phyloP scores from a whole-genome alignment of 164 flowering plant species.

The Liriodendron chinense region DNA sequence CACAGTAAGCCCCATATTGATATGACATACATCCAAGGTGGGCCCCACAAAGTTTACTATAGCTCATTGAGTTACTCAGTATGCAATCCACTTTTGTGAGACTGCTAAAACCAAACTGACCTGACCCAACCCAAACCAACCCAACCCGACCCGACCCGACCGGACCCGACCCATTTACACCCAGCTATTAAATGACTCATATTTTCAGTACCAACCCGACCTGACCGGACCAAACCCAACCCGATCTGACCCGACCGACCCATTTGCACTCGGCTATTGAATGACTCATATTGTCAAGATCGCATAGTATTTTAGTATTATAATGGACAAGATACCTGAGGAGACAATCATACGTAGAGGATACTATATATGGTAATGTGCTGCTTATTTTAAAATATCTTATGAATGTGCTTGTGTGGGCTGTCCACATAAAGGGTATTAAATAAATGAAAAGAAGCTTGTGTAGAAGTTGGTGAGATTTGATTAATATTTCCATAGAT shows the following conservation, averaged over 20 bases:
- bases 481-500: not conserved
- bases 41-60: too few species aligned
- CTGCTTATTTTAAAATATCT: not conserved
- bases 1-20: too few species aligned
- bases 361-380: not conserved
- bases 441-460: not conserved
- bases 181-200: not conserved
- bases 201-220: too few species aligned
- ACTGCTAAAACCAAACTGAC: too few species aligned
- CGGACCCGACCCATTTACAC: not conserved
- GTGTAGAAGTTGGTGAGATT: not conserved
- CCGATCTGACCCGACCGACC: too few species aligned
- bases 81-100: too few species aligned
- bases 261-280: not conserved
- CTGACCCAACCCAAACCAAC: too few species aligned
- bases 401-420: not conserved
- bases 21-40: too few species aligned
- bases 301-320: not conserved
- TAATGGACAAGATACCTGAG: not conserved
- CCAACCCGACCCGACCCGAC: too few species aligned
- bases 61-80: too few species aligned
- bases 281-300: not conserved
- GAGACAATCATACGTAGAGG: not conserved
- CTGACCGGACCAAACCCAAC: too few species aligned
- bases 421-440: not conserved